Base-by-base conservation (phyloP, 306 rosid species). In the Cucurbita pepo region DNA sequence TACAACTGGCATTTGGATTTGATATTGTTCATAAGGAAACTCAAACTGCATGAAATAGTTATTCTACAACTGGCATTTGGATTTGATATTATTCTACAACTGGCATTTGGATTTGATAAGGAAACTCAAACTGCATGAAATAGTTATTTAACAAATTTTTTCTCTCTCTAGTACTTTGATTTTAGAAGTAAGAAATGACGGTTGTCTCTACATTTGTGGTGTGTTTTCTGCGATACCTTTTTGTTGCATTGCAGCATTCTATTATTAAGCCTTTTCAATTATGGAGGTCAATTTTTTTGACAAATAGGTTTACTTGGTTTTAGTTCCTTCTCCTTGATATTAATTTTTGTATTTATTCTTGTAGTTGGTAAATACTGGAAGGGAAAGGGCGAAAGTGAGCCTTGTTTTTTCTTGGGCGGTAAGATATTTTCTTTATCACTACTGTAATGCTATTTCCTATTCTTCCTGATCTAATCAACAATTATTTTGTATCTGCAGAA, bases 381-480 rank as follows among this genome's bases (percentile, higher is more conserved):
- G 82, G 78, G 99, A 94, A 85, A 90, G 99, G 76, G 99, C 99
- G 38, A 94, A 91, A 94, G 99, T 94, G 84, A 91, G 90, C 88
- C 99, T 94, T 80, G 84, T 91, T 56, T 86, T 94, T 83, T 89
- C 99, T 12, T 94, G 99, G 99, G 96, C 88, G 92, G 99, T 94
- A 87, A 81, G 95, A 56, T 72, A 60, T 57, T 85, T 38, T 80
- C 74, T 70, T 77, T 34, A 63, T 69, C 12, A 3, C n/a, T 67
- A 67, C 47, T 25, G 21, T 7, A 67, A 25, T 67, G 19, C 41
- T 67, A 67, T 48, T 48, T 48, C 57, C 25, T 53, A 52, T 51
- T 37, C 60, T 43, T 72, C 66, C 62, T 70, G 76, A 67, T 75
- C 59, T 83, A 75, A 67, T 73, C 65, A 56, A 64, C 75, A 52